These are phyloP conservation scores for Aspergillus quadricinctus DNA, from an alignment of 2,329 filamentous ascomycete species.

Conservation along the genomic window DNA sequence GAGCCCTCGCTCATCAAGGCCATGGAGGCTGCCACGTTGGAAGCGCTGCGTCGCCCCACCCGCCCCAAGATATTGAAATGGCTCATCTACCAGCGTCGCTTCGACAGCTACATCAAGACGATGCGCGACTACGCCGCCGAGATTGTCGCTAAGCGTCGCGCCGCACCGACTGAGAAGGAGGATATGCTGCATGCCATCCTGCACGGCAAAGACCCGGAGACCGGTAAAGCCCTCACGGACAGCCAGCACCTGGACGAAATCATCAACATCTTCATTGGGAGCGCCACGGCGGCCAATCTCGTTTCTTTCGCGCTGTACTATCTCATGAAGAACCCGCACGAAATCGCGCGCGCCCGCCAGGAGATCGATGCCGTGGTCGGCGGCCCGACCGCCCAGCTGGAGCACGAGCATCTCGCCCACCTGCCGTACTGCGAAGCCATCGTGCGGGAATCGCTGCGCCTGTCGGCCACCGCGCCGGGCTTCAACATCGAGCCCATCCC, in stretches of 20 bases:
- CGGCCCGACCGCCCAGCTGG: constrained; percentile 11
- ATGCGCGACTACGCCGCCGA: constrained; percentile 55
- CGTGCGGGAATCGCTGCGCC: constrained; percentile 62
- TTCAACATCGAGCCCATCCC: constrained; percentile 54
- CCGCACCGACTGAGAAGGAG: constrained; percentile 51
- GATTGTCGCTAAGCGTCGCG: constrained; percentile 54
- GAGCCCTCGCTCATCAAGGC: constrained; percentile 49
- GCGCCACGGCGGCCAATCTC: constrained; percentile 67
- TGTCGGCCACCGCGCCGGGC: constrained; percentile 57
- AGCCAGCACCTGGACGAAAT: constrained; percentile 64
- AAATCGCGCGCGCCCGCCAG: constrained; percentile 57
- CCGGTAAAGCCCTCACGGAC: constrained; percentile 54
- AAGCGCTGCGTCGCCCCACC: constrained; percentile 53
- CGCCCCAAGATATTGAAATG: constrained; percentile 51
- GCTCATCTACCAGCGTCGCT: constrained; percentile 51
- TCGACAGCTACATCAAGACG: constrained; percentile 49
- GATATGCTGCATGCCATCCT: constrained; percentile 61
- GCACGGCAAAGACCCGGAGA: constrained; percentile 57
- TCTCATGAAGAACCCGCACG: constrained; percentile 59
- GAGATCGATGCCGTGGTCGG: constrained; percentile 56
- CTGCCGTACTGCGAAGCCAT: constrained; percentile 64
- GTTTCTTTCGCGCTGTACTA: constrained; percentile 63
- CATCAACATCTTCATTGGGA: constrained; percentile 60
- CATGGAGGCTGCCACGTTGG: constrained; percentile 54
- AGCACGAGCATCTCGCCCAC: constrained; percentile 56